A percentile compares a stretch with the other conserved stretches of the same genome.
Conservation (phyloP, 306 rosid species). For the Pyrus betulifolia region DNA sequence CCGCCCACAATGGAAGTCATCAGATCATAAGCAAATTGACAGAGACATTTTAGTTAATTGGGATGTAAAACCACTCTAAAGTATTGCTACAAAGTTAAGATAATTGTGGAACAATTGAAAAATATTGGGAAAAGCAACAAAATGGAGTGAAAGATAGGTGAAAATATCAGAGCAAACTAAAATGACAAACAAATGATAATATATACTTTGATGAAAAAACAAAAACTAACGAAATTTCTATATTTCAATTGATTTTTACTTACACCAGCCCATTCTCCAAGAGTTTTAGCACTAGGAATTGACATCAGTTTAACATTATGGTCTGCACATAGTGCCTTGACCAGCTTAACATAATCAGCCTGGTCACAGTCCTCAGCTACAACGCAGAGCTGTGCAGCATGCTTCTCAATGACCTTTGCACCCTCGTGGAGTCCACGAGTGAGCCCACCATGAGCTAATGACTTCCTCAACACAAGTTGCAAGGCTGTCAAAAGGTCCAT, state of each 20-base stretch:
- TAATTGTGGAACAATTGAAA: no score
- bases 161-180: background rate
- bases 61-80: background rate
- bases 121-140: no score
- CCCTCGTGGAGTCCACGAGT: slow-evolving; percentile 73
- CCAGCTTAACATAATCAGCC: slow-evolving; percentile 73
- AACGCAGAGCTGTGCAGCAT: slow-evolving; percentile 75
- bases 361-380: slow-evolving; percentile 86
- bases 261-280: slow-evolving; percentile 98
- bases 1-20: background rate
- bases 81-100: no score
- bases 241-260: slow-evolving; percentile 14
- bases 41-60: background rate
- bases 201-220: background rate
- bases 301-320: slow-evolving; percentile 69
- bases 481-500: slow-evolving; percentile 51
- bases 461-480: slow-evolving; percentile 77
- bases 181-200: background rate
- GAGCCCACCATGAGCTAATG: slow-evolving; percentile 80
- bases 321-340: slow-evolving; percentile 78
- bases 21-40: background rate
- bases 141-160: no score
- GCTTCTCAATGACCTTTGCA: slow-evolving; percentile 78
- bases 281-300: slow-evolving; percentile 78
- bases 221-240: background rate